Base-by-base conservation (phyloP, 1,284 basidiomycete genomes). In the Ustilago nuda region DNA sequence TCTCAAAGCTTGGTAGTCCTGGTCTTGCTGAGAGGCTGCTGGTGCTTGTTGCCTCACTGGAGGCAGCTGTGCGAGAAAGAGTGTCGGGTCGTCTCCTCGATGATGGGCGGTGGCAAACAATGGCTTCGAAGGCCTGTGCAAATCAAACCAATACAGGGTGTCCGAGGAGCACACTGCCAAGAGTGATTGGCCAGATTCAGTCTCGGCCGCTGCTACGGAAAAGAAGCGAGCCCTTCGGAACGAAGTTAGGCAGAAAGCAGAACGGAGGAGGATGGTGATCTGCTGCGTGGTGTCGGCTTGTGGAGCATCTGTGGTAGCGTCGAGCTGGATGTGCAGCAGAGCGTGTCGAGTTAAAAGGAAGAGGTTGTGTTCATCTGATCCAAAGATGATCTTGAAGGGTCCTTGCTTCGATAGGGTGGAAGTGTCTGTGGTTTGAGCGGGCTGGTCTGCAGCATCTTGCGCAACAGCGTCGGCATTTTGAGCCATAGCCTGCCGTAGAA, bases 71-170 rank as follows among this genome's bases (percentile, higher is more conserved):
- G 50, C 48, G 0, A 76, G 17, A 3, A 13, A 23, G 17, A 76
- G 61, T 8, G 73, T 68, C 13, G 68, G 58, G n/a, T 76, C 73
- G 43, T 72, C 65, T n/a, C 68, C 73, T n/a, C 73, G 73, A 53
- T 72, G 56, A 37, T 76, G 73, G 3, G 60, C 50, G n/a, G 45
- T 62, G 9, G 64, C 45, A 27, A 71, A 76, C 9, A 76, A 51
- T 8, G 59, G 57, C 27, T 52, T 51, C 0, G 48, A n/a, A 0
- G 45, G 35, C 0, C 50, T 33, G 4, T 55, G 27, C 13, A 65
- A 32, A 35, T 73, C 65, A n/a, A 76, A 68, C 73, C 73, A 76
- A 37, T 68, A 30, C 27, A 76, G 56, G 6, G 35, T n/a, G 23
- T 72, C 73, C 35, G 73, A 71, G 2, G 73, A 67, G 51, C 73